Percentiles rank a stretch among this genome's conserved stretches.
These are phyloP conservation scores for Astrephomene gubernaculifera DNA, from an alignment of 139 green algal species.

Conservation along the genomic window DNA sequence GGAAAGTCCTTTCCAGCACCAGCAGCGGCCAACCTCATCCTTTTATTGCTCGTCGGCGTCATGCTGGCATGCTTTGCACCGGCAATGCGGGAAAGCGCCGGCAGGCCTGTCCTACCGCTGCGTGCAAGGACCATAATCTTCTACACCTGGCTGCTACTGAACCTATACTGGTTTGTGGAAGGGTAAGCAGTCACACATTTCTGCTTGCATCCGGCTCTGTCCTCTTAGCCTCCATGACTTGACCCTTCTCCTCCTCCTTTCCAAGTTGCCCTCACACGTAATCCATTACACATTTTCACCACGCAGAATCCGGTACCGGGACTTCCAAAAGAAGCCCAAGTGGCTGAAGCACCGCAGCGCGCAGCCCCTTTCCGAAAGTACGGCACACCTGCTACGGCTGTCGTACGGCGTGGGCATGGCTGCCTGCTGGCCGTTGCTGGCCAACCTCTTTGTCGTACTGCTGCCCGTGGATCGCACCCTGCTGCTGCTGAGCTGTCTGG, in stretches of 20 bases:
- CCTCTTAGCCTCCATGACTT: too few relatives aligned
- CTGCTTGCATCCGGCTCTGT: too few relatives aligned
- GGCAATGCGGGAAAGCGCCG: background rate
- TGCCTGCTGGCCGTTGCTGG: conserved; percentile 16
- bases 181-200: conserved; percentile 19
- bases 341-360: conserved; percentile 28
- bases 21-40: background rate
- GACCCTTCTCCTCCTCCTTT: too few relatives aligned
- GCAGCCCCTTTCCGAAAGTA: background rate
- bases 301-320: conserved; percentile 10
- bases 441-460: conserved; percentile 19
- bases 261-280: too few relatives aligned
- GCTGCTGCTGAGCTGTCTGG: background rate
- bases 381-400: conserved; percentile 1
- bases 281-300: too few relatives aligned
- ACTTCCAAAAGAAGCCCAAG: conserved; percentile 3
- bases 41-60: background rate
- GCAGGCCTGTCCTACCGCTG: background rate
- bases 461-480: conserved; percentile 17
- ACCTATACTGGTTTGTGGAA: background rate
- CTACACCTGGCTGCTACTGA: background rate
- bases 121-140: background rate
- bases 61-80: background rate
- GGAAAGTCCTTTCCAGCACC: background rate
- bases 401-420: conserved; percentile 32